Conservation (phyloP, 148 eudicot genomes). For the Amaranthus hypochondriacus region DNA sequence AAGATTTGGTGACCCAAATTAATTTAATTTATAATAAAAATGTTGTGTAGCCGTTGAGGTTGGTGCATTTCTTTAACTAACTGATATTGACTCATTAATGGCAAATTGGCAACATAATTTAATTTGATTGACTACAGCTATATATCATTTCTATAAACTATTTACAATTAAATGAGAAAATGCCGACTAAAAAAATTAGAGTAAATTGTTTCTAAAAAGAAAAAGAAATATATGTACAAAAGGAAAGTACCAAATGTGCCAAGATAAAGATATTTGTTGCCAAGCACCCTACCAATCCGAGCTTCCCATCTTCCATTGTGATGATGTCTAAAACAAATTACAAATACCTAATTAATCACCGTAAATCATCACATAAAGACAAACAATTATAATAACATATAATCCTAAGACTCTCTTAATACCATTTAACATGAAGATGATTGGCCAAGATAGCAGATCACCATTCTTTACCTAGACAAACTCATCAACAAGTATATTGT, state of each 20-base stretch:
- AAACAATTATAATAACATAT: too few species aligned
- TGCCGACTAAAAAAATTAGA: background rate
- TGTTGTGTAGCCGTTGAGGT: constrained; percentile 48
- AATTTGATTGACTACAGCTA: too few species aligned
- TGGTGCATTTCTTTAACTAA: constrained; percentile 40
- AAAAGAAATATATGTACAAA: background rate
- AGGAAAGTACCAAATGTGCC: constrained; percentile 65
- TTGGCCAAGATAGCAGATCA: too few species aligned
- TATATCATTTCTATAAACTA: too few species aligned
- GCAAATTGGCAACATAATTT: constrained; percentile 6
- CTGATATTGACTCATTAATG: constrained; percentile 25
- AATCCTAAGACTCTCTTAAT: too few species aligned
- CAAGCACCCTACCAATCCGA: constrained; percentile 81
- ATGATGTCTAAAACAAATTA: constrained; percentile 52
- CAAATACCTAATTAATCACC: too few species aligned
- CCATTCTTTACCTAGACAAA: too few species aligned
- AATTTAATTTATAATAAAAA: background rate
- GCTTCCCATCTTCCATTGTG: constrained; percentile 98
- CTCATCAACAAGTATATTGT: background rate
- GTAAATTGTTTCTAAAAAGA: background rate
- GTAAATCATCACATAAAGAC: too few species aligned
- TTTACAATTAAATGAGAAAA: background rate
- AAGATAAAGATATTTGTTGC: constrained; percentile 83
- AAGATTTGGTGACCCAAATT: constrained; percentile 18
- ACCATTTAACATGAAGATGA: too few species aligned